Evolutionary conservation across 345 rosid genomes (phyloP), one percentile per base, ranked within the genome.

Genomic region (Iberis pinnata): DNA sequence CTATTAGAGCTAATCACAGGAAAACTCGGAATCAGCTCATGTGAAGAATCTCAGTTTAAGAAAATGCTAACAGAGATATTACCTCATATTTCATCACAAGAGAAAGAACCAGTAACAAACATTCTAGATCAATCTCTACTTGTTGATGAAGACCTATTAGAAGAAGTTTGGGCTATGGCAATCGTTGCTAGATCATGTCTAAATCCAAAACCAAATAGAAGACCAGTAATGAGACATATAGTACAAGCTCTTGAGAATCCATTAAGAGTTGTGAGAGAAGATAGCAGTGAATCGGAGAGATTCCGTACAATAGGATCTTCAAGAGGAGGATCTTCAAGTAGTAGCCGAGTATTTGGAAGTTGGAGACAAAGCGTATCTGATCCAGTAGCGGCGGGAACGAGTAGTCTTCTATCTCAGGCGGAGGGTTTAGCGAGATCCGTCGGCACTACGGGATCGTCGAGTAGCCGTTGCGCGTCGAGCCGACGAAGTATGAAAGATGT

Each of bases 121-220:
- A 85, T 88, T 58, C 50, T 92, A 42, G 98, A 92, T 49, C 93
- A 93, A 11, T 79, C 84, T 7, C 69, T 92, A 49, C 77, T 88
- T 3, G 78, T 92, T 2, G 93, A 92, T 3, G 98, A 92, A 60
- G 98, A 92, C 70, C 75, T 92, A 13, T 46, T 81, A 43, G 98
- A 92, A 76, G 98, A 92, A 75, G 96, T 92, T 2, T 92, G 96
- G 98, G 98, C 98, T 1, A 81, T 81, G 95, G 86, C 98, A 11
- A 78, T 92, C 25, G 84, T 92, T 16, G 98, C 98, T 5, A 78
- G 74, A 63, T 92, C 96, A 11, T 92, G 96, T 73, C 83, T 92
- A 10, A 78, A 88, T 60, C 89, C 95, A 1, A 92, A 81, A 71
- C 89, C 96, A 45, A 60, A 80, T 0, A 82, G 75, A 56, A 73